Base-by-base conservation (phyloP, 306 rosid species). In the Geum urbanum region DNA sequence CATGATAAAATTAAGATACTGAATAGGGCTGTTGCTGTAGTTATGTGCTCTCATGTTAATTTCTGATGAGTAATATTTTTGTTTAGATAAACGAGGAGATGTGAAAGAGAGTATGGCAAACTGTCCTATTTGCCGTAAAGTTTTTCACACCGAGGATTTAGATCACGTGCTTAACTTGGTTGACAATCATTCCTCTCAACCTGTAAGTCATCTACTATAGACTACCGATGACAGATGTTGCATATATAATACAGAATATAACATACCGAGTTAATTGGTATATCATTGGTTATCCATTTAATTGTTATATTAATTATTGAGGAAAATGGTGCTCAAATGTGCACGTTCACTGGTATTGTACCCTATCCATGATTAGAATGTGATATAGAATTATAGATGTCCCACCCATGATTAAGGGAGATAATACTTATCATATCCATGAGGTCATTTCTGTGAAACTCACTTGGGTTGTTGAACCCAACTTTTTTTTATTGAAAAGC, bases 111-210 rank as follows among this genome's bases (percentile, higher is more conserved):
- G 81, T 51, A 77, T 74, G 46, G 97, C 96, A 67, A 85, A 79
- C 75, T 91, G 97, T 81, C 97, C 92, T 54, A 89, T 91, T 59
- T 91, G 92, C 79, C 96, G 97, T 69, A 85, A 82, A 56, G 83
- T 83, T 61, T 86, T 91, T 81, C 84, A 80, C 54, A 78, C 84
- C 56, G 77, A 77, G 81, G 96, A 91, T 74, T 81, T 88, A 51
- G 88, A 91, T 46, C 96, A 88, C 63, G 96, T 89, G 68, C 88
- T 89, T 59, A 78, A 80, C 63, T 81, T 91, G 71, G 89, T 85
- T 79, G 89, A 68, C 73, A 79, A 84, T 67, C 81, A 73, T 80
- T 71, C 82, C 63, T 74, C 83, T 63, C 80, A 71, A 72, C 52
- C 58, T 82, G 96, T 87, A 80, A 39, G 74, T 71, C 54, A 44